Evolutionary conservation across 257 asterid species (phyloP), one percentile per base, ranked within the genome.

Genomic region (Jacaranda copaia): DNA sequence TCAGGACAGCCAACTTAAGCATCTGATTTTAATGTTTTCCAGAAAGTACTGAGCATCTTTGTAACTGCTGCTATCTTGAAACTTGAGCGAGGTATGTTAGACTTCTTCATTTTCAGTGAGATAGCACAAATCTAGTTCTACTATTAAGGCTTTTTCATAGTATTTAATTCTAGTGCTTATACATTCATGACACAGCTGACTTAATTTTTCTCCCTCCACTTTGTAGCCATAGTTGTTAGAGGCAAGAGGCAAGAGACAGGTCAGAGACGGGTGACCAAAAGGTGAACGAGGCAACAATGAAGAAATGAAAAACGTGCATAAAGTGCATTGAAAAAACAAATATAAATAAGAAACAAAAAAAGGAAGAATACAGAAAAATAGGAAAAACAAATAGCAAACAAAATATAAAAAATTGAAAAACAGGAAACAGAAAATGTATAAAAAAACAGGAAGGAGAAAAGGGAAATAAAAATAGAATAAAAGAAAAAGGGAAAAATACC

Each of bases 21-120:
- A 15, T 91, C 87, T 72, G 84, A 80, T 58, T 53, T 87, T 72
- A 70, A 81, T 55, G 76, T 84, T 36, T 87, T 91, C 87, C 87
- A 87, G 85, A 83, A 87, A 87, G 96, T 91, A 49, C 77, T 91
- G 78, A 91, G 94, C 75, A 70, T 91, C 81, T 91, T 91, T 75
- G 89, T 91, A 67, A 91, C 96, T 77, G 96, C 96, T 79, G 92
- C 96, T 58, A 84, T 89, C 67, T 20, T 91, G 86, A 91, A 91
- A 84, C 94, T 91, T 73, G 94, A 91, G 63, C 94, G 88, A 89
- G 96, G 93, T 86, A 77, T 38, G 71, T 72, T 51, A 13, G 57
- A 68, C 14, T 76, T 32, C n/a, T 48, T 85, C 66, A n/a, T 57
- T 74, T 70, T 48, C 45, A 46, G 36, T 61, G 18, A 18, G 62